phyloP scores from a whole-genome alignment of 192 early-diverging fungal genomes.

The Gonapodya sp. region DNA sequence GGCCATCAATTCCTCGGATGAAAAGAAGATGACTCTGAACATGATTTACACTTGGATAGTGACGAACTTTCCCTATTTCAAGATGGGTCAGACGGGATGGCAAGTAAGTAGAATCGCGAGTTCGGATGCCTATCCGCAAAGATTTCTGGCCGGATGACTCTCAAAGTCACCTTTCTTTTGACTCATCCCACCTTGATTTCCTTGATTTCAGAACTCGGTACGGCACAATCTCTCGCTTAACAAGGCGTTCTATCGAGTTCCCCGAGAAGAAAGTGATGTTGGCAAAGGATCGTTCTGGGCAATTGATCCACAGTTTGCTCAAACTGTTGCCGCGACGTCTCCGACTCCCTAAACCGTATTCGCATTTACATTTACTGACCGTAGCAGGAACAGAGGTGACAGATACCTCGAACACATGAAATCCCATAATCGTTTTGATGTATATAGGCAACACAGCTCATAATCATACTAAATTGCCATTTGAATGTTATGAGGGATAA shows the following conservation, averaged over 20 bases:
- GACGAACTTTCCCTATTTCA: constrained; percentile 2
- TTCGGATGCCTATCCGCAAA: too few species aligned
- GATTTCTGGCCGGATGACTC: too few species aligned
- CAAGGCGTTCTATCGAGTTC: constrained; percentile 12
- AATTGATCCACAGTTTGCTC: constrained; percentile 5
- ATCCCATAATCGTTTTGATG: too few species aligned
- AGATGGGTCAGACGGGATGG: constrained; percentile 11
- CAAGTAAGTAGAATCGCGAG: background rate
- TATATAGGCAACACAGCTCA: too few species aligned
- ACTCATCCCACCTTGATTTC: background rate
- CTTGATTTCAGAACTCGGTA: constrained; percentile 11
- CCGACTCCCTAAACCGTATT: background rate
- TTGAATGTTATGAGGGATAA: too few species aligned
- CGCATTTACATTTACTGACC: background rate
- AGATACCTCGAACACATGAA: too few species aligned
- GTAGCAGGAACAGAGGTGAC: too few species aligned
- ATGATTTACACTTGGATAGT: background rate
- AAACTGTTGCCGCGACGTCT: background rate
- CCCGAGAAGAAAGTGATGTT: constrained; percentile 10
- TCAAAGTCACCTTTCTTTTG: background rate
- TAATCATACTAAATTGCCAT: too few species aligned
- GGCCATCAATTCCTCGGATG: background rate
- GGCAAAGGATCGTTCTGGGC: constrained; percentile 16
- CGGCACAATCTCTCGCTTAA: constrained; percentile 18
- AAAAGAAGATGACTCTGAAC: constrained; percentile 5